These are phyloP conservation scores for Synchytrium microbalum DNA, from an alignment of 371 early-diverging fungal species.

Conservation along the genomic window DNA sequence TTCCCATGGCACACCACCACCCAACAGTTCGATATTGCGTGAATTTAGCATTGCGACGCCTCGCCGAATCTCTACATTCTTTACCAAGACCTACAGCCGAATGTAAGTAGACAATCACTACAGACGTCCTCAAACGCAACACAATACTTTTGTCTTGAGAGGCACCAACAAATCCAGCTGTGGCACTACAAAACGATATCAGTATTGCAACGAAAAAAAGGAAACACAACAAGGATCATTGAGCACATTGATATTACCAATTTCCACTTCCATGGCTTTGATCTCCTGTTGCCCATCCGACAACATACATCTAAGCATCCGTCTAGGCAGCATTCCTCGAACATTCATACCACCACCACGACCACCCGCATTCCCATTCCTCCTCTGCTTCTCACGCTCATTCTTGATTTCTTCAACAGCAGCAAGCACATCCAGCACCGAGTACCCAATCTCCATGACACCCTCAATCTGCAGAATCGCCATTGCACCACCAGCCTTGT, in stretches of 20 bases:
- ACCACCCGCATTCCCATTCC: too few species aligned
- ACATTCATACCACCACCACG: too few species aligned
- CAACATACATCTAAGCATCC: neutral
- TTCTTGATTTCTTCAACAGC: neutral
- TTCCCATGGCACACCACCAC: neutral
- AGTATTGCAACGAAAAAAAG: too few species aligned
- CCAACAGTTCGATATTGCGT: neutral
- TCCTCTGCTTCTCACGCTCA: neutral
- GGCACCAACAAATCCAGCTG: neutral
- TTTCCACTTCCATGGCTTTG: neutral
- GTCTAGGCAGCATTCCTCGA: too few species aligned
- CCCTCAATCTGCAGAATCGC: neutral
- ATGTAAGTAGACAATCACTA: neutral
- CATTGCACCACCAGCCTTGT: neutral
- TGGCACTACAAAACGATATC: too few species aligned
- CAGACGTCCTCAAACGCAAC: neutral
- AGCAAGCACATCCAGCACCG: neutral
- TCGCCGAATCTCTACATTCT: neutral
- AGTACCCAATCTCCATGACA: neutral
- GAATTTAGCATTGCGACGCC: neutral
- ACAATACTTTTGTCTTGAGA: neutral
- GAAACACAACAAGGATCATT: too few species aligned
- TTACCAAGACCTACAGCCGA: neutral
- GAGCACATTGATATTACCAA: too few species aligned
- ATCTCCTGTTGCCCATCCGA: neutral